These are phyloP conservation scores for Bacidia gigantensis DNA, from an alignment of 495 filamentous ascomycete species.

Conservation along the genomic window DNA sequence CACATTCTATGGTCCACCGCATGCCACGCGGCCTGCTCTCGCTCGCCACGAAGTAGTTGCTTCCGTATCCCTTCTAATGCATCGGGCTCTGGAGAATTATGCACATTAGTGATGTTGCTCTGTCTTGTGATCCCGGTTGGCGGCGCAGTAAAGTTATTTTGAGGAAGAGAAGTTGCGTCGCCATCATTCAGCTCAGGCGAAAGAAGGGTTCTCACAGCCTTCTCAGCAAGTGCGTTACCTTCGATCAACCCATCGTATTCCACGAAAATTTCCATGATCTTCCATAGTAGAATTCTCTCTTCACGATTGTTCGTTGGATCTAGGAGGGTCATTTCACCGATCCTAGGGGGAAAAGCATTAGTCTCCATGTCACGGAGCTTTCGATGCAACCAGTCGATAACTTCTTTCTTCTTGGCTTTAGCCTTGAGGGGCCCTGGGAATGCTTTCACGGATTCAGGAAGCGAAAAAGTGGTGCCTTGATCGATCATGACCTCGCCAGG, in stretches of 20 bases:
- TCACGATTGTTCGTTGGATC: constrained; percentile 54
- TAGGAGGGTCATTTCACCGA: constrained; percentile 16
- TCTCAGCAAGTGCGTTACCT: constrained; percentile 55
- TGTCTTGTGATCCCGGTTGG: constrained; percentile 23
- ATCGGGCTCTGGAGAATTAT: constrained; percentile 52
- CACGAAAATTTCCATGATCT: constrained; percentile 62
- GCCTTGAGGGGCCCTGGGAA: constrained; percentile 83
- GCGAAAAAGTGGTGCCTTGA: constrained; percentile 51
- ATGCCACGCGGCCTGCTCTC: constrained; percentile 84
- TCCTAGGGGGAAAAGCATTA: constrained; percentile 18
- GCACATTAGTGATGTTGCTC: constrained; percentile 21
- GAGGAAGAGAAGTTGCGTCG: constrained; percentile 14
- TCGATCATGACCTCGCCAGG: constrained; percentile 72
- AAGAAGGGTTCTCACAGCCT: constrained; percentile 58
- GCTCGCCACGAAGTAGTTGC: constrained; percentile 62
- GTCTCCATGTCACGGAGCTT: constrained; percentile 61
- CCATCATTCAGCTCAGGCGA: constrained; percentile 42
- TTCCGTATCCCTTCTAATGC: constrained; percentile 56
- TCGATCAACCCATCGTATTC: constrained; percentile 78
- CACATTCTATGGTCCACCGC: constrained; percentile 90
- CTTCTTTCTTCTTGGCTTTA: constrained; percentile 93
- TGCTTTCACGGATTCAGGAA: constrained; percentile 54
- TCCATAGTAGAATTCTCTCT: constrained; percentile 81
- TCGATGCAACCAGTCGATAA: constrained; percentile 62
- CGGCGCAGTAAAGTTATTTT: constrained; percentile 22